Evolutionary conservation across 345 rosid genomes (phyloP), one percentile per base, ranked within the genome.

Genomic region (Lagerstroemia speciosa): DNA sequence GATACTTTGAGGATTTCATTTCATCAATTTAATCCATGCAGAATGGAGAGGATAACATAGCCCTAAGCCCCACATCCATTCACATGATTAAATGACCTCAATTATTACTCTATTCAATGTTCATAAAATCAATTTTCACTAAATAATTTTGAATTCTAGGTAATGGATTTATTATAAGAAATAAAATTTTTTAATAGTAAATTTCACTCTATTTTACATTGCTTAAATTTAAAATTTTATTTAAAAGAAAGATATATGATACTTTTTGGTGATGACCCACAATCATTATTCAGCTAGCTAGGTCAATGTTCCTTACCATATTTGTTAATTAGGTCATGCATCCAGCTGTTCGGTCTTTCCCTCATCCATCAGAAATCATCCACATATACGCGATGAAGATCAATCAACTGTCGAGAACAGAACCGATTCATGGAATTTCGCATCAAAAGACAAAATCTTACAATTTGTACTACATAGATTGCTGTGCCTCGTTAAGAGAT

Each of bases 191-290:
- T n/a, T n/a, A n/a, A n/a, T n/a, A n/a, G n/a, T n/a, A n/a, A n/a
- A n/a, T n/a, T n/a, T n/a, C n/a, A n/a, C n/a, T n/a, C n/a, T n/a
- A n/a, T n/a, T n/a, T n/a, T n/a, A n/a, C n/a, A n/a, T n/a, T n/a
- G n/a, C n/a, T n/a, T n/a, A n/a, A n/a, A n/a, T n/a, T n/a, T n/a
- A n/a, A n/a, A n/a, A n/a, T n/a, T n/a, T n/a, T n/a, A n/a, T n/a
- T n/a, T n/a, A n/a, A n/a, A n/a, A n/a, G n/a, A n/a, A n/a, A n/a
- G n/a, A n/a, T n/a, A n/a, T n/a, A n/a, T n/a, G n/a, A n/a, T n/a
- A n/a, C n/a, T n/a, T n/a, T n/a, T n/a, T n/a, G n/a, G n/a, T n/a
- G 57, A 52, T 52, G 57, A 52, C 57, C 57, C 57, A 52, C 57
- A 52, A 52, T 52, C 5, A 52, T 52, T 20, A 52, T 10, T 52